Conservation (phyloP, 352 stramenopile species). For the Thraustochytrium sp. region DNA sequence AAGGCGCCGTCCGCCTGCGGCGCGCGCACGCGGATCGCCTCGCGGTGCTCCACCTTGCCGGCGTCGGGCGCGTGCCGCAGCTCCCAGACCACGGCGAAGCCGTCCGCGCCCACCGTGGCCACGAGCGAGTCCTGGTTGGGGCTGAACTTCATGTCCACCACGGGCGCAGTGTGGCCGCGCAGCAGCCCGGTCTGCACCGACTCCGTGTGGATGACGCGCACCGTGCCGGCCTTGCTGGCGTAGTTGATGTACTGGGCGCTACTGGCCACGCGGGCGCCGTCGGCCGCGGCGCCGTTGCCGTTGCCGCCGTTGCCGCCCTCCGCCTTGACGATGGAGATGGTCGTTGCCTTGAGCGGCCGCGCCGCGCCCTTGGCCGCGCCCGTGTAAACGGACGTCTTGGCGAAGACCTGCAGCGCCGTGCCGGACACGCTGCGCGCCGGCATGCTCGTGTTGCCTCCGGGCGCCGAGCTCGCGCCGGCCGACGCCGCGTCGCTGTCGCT, state of each 20-base stretch:
- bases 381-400: not conserved
- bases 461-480: not conserved
- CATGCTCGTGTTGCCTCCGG: too few relatives aligned
- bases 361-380: not conserved
- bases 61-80: not conserved
- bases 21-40: not conserved
- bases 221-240: slow-evolving; percentile 7
- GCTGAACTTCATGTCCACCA: slow-evolving; percentile 25
- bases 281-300: too few relatives aligned
- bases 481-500: not conserved
- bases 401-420: slow-evolving; percentile 7
- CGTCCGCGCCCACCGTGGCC: not conserved
- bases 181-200: not conserved
- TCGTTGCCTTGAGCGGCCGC: not conserved
- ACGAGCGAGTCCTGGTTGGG: not conserved
- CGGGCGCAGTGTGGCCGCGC: not conserved
- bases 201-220: slow-evolving; percentile 35
- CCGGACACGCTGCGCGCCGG: not conserved
- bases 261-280: not conserved
- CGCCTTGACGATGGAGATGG: not conserved
- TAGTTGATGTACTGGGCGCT: slow-evolving; percentile 6
- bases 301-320: not conserved
- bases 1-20: not conserved
- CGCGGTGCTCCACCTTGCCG: not conserved
- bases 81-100: slow-evolving; percentile 28